phyloP scores from a whole-genome alignment of 768 basidiomycete species.

The Boletus speciosus region DNA sequence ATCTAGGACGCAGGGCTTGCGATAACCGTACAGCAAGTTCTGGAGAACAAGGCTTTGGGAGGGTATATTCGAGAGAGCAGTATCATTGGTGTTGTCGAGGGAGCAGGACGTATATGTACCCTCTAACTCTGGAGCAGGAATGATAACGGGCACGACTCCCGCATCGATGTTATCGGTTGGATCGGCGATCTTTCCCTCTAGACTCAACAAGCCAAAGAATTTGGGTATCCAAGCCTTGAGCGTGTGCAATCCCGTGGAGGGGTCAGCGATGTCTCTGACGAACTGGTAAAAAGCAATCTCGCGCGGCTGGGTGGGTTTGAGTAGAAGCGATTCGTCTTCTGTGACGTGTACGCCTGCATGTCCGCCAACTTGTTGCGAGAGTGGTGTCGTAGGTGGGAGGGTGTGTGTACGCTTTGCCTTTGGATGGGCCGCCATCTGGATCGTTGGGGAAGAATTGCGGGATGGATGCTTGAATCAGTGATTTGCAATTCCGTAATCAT shows the following conservation, averaged over 20 bases:
- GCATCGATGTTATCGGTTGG: constrained; percentile 5
- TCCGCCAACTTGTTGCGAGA: constrained; percentile 73
- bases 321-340: constrained; percentile 72
- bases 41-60: constrained; percentile 79
- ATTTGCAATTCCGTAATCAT: not conserved
- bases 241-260: constrained; percentile 3
- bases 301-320: constrained; percentile 65
- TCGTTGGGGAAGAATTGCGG: not conserved
- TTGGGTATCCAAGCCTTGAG: constrained; percentile 64
- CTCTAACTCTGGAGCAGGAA: constrained; percentile 36
- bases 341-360: constrained; percentile 70
- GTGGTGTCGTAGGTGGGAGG: constrained; percentile 28
- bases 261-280: constrained; percentile 35
- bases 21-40: constrained; percentile 72
- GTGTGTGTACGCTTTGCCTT: constrained; percentile 17
- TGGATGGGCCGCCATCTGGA: constrained; percentile 2
- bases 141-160: constrained; percentile 17
- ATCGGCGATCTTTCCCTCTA: constrained; percentile 50
- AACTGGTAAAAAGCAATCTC: constrained; percentile 74
- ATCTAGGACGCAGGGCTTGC: constrained; percentile 84
- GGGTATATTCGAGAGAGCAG: not conserved
- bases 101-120: constrained; percentile 37
- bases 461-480: not conserved
- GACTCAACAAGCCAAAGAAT: constrained; percentile 74
- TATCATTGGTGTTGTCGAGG: not conserved